Evolutionary conservation across 2,329 filamentous ascomycete species (phyloP).

Genomic region (Aspergillus latus): DNA sequence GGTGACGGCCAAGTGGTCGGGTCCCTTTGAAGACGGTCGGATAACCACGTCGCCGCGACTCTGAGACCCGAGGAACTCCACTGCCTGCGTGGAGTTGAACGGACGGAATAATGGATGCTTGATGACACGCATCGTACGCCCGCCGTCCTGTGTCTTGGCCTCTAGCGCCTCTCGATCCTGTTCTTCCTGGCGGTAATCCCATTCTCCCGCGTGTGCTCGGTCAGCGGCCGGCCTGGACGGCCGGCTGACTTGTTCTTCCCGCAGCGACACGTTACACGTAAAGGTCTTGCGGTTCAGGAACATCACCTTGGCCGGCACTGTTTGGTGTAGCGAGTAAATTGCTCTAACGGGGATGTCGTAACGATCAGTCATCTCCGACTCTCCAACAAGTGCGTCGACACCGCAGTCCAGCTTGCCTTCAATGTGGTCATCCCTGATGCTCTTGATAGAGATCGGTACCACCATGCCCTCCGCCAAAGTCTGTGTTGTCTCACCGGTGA

Average conservation of each 20-base stretch:
- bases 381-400: constrained; percentile 82
- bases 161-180: constrained; percentile 78
- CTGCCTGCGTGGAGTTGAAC: constrained; percentile 88
- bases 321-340: constrained; percentile 76
- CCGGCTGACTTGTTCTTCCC: constrained; percentile 74
- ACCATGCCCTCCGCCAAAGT: constrained; percentile 88
- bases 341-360: constrained; percentile 68
- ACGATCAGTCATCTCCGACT: constrained; percentile 74
- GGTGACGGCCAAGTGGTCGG: constrained; percentile 91
- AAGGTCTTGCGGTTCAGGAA: constrained; percentile 87
- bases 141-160: constrained; percentile 81
- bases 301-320: constrained; percentile 80
- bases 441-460: constrained; percentile 80
- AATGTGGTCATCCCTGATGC: constrained; percentile 88
- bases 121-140: constrained; percentile 88
- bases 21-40: constrained; percentile 89
- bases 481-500: constrained; percentile 87
- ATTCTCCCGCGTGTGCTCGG: constrained; percentile 69
- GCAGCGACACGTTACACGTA: constrained; percentile 76
- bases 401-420: constrained; percentile 93
- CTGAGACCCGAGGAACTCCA: constrained; percentile 87
- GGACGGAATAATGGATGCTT: constrained; percentile 96
- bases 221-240: constrained; percentile 70
- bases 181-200: constrained; percentile 81
- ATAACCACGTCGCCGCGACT: constrained; percentile 89